A percentile compares a stretch with the other conserved stretches of the same genome.
phyloP scores from a whole-genome alignment of 495 filamentous ascomycete genomes.

The Penicillium riverlandense region DNA sequence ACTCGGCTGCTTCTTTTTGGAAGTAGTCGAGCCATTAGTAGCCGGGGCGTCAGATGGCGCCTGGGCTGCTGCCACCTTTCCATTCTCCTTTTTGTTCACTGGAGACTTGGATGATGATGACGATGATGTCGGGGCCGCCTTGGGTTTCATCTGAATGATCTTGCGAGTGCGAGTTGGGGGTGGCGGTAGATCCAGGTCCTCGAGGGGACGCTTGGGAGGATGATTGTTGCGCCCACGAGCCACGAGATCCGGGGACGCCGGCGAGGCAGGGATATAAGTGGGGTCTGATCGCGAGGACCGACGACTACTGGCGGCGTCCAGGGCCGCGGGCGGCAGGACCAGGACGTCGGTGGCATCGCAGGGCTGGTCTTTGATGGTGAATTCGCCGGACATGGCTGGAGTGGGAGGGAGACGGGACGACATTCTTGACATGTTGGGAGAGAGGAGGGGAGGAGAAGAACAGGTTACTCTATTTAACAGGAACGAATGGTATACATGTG shows the following conservation, averaged over 20 bases:
- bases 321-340: constrained; percentile 77
- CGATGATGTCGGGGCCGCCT: constrained; percentile 12
- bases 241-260: constrained; percentile 42
- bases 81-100: constrained; percentile 17
- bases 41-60: constrained; percentile 3
- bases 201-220: constrained; percentile 39
- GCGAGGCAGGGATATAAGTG: constrained; percentile 48
- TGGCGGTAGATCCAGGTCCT: constrained; percentile 74
- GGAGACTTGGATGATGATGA: constrained; percentile 14
- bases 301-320: constrained; percentile 37
- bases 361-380: constrained; percentile 66
- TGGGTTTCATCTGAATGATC: constrained; percentile 94
- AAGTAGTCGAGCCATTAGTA: constrained; percentile 21
- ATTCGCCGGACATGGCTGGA: constrained; percentile 76
- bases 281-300: constrained; percentile 38
- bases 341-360: constrained; percentile 57
- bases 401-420: constrained; percentile 70
- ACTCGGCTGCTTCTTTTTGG: constrained; percentile 61
- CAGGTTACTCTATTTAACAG: no score
- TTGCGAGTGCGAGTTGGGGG: constrained; percentile 87
- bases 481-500: no score
- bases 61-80: constrained; percentile 19
- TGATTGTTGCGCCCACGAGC: constrained; percentile 38
- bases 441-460: neutral
- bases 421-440: constrained; percentile 42